Evolutionary conservation across 78 protist species (phyloP).

Genomic region (Pigoraptor vietnamica): DNA sequence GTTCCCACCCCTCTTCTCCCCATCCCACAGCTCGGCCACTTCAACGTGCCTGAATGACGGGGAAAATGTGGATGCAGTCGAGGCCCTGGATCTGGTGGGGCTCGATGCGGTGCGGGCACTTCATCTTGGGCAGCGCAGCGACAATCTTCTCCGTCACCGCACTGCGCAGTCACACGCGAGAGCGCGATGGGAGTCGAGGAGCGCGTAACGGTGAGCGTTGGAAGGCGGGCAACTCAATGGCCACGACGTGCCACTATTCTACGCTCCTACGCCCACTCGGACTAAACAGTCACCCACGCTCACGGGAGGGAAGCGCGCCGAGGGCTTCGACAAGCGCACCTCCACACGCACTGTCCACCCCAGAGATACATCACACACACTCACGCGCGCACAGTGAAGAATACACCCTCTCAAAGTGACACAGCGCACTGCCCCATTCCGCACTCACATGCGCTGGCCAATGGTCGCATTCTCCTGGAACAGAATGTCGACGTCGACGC

Average conservation of each 20-base stretch:
- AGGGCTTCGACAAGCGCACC: too few relatives aligned
- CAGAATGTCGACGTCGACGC: slow-evolving; percentile 77
- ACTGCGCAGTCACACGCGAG: background rate
- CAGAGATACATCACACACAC: too few relatives aligned
- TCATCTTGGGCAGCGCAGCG: slow-evolving; percentile 68
- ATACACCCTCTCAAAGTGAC: background rate
- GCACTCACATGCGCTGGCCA: slow-evolving; percentile 58
- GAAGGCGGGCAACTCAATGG: too few relatives aligned
- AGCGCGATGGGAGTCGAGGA: too few relatives aligned
- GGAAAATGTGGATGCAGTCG: slow-evolving; percentile 66
- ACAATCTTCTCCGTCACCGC: slow-evolving; percentile 72
- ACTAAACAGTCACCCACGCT: too few relatives aligned
- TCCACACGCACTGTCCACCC: too few relatives aligned
- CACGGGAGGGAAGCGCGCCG: too few relatives aligned
- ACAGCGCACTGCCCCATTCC: background rate
- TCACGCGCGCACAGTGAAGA: background rate
- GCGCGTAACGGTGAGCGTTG: too few relatives aligned
- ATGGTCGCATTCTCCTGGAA: slow-evolving; percentile 79
- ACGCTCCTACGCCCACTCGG: too few relatives aligned
- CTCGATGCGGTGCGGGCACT: slow-evolving; percentile 77
- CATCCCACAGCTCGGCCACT: too few relatives aligned
- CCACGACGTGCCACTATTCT: too few relatives aligned
- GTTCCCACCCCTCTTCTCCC: too few relatives aligned
- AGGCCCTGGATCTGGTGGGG: slow-evolving; percentile 86
- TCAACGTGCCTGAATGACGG: slow-evolving; percentile 67